Evolutionary conservation across 2,329 filamentous ascomycete species (phyloP).

Genomic region (Sclerotinia nivalis): DNA sequence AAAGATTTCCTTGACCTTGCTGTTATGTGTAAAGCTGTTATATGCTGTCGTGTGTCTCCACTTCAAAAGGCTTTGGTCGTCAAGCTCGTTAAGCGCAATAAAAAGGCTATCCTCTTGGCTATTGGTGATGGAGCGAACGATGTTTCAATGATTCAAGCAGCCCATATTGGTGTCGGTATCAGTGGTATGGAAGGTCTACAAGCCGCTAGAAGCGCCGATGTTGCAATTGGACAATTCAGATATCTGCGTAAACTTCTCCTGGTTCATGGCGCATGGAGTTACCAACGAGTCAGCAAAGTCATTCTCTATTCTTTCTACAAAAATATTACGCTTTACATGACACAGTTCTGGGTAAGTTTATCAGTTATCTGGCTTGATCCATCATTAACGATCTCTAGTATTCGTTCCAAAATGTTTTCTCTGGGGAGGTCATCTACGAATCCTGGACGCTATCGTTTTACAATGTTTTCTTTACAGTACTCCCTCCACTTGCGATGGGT

Average conservation of each 20-base stretch:
- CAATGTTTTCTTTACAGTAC: slow-evolving; percentile 95
- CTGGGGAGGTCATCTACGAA: slow-evolving; percentile 96
- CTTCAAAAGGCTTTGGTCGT: slow-evolving; percentile 97
- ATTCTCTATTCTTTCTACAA: slow-evolving; percentile 99
- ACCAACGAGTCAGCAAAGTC: slow-evolving; percentile 94
- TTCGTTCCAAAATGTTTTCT: slow-evolving; percentile 97
- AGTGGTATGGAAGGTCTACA: slow-evolving; percentile 96
- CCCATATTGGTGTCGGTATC: slow-evolving; percentile 96
- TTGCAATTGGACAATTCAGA: slow-evolving; percentile 93
- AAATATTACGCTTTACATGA: slow-evolving; percentile 98
- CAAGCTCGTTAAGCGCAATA: slow-evolving; percentile 90
- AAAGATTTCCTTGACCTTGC: slow-evolving; percentile 91
- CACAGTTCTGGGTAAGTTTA: slow-evolving; percentile 88
- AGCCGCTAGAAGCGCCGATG: slow-evolving; percentile 91
- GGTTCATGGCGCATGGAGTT: slow-evolving; percentile 96
- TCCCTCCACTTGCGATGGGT: slow-evolving; percentile 90
- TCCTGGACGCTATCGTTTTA: slow-evolving; percentile 99
- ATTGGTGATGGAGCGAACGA: slow-evolving; percentile 98
- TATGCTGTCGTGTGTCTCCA: slow-evolving; percentile 95
- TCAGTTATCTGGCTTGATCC: background rate
- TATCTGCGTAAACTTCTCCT: slow-evolving; percentile 91
- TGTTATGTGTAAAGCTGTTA: slow-evolving; percentile 96
- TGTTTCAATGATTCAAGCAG: slow-evolving; percentile 99
- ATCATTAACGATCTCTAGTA: slow-evolving; percentile 56
- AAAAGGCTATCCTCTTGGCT: slow-evolving; percentile 87